Conservation (phyloP, 2,329 filamentous ascomycete genomes). For the Pestalotiopsis sp. region DNA sequence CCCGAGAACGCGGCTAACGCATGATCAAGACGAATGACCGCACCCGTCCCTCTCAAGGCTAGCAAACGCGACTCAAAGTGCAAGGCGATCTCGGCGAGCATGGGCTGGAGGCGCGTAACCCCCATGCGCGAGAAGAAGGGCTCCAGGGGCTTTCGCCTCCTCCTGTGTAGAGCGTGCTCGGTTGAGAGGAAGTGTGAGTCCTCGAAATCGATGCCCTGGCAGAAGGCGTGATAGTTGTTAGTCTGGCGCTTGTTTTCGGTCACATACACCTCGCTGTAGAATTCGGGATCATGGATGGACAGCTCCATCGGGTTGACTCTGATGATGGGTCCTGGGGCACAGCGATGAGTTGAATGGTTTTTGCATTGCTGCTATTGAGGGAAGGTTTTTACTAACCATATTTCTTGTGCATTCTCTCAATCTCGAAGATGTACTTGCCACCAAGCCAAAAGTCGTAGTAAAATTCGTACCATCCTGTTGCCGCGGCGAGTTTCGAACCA, state of each 20-base stretch:
- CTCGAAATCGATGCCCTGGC: constrained; percentile 6
- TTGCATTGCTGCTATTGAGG: background rate
- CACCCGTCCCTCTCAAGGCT: background rate
- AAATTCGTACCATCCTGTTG: background rate
- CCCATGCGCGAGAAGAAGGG: constrained; percentile 10
- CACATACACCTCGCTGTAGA: constrained; percentile 11
- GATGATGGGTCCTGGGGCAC: constrained; percentile 14
- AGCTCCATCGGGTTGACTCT: constrained; percentile 15
- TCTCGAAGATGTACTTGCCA: background rate
- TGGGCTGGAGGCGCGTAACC: background rate
- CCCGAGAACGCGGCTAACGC: constrained; percentile 4
- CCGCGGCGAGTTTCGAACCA: background rate
- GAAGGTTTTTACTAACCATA: constrained; percentile 11
- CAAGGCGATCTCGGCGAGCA: background rate
- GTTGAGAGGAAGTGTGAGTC: constrained; percentile 9
- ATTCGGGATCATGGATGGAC: constrained; percentile 3
- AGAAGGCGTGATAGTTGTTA: constrained; percentile 10
- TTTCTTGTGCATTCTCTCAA: constrained; percentile 14
- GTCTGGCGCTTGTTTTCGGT: constrained; percentile 13
- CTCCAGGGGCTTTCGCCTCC: constrained; percentile 15
- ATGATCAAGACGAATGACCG: constrained; percentile 8
- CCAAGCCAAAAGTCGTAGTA: background rate
- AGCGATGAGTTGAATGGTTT: background rate
- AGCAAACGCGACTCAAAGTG: constrained; percentile 10
- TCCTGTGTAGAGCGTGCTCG: constrained; percentile 12